These are phyloP conservation scores for Colletotrichum lini DNA, from an alignment of 2,329 filamentous ascomycete species.

Conservation along the genomic window DNA sequence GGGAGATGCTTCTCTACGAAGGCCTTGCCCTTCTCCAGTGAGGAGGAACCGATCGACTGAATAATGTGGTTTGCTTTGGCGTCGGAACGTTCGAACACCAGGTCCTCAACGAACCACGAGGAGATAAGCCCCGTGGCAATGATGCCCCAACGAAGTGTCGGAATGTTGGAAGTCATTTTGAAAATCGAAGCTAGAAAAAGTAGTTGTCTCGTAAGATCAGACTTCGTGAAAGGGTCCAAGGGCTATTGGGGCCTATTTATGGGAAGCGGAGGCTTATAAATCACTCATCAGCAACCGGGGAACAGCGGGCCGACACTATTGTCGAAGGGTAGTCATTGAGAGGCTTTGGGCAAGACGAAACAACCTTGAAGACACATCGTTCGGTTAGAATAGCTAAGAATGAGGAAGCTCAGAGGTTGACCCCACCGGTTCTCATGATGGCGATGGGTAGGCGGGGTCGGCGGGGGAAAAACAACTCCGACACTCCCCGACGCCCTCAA, in stretches of 20 bases:
- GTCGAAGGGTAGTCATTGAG: not conserved
- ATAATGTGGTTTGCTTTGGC: conserved; percentile 58
- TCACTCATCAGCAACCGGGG: not conserved
- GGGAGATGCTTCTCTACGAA: conserved; percentile 55
- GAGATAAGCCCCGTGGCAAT: conserved; percentile 44
- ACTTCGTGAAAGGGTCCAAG: not conserved
- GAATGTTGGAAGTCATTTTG: conserved; percentile 18
- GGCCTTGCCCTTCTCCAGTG: conserved; percentile 53
- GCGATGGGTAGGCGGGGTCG: not conserved
- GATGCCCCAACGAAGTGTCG: conserved; percentile 54
- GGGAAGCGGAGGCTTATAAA: conserved; percentile 14
- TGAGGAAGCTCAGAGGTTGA: not conserved
- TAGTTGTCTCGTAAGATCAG: not conserved
- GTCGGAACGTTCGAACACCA: conserved; percentile 53
- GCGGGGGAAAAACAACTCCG: not conserved
- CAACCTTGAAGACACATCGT: not conserved
- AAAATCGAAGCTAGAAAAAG: not conserved
- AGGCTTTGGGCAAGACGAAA: not conserved
- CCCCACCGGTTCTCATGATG: not conserved
- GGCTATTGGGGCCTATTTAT: conserved; percentile 13
- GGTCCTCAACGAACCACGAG: conserved; percentile 57
- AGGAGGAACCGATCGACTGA: conserved; percentile 59
- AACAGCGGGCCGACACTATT: not conserved
- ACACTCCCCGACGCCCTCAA: conserved; percentile 1
- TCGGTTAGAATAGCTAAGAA: not conserved